Percentiles rank a stretch among this genome's conserved stretches.
These are phyloP conservation scores for Viola odorata DNA, from an alignment of 345 rosid genomes.

Conservation along the genomic window DNA sequence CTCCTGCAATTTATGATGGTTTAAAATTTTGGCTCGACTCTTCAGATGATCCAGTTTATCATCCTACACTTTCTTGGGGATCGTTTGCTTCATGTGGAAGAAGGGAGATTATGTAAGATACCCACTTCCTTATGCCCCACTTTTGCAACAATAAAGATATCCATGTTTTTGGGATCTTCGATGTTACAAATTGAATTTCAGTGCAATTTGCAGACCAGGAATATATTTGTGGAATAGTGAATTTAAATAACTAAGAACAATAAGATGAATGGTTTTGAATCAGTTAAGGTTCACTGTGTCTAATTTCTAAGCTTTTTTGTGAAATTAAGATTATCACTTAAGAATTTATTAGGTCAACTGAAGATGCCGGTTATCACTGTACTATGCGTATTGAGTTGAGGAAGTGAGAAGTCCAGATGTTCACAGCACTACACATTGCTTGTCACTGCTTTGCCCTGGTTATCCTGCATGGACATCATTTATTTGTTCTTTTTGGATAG, in stretches of 20 bases:
- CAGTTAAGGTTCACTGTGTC: too few relatives aligned
- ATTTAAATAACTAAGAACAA: background rate
- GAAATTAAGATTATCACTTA: background rate
- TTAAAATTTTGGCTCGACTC: conserved; percentile 39
- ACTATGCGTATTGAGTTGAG: too few relatives aligned
- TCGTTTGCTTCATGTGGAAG: conserved; percentile 86
- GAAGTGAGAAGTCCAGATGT: too few relatives aligned
- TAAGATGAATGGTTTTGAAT: too few relatives aligned
- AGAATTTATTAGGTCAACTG: conserved; percentile 50
- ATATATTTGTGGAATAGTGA: conserved; percentile 7
- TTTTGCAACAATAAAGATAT: conserved; percentile 50
- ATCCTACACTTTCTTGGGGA: conserved; percentile 72
- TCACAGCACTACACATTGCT: too few relatives aligned
- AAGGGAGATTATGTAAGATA: conserved; percentile 94
- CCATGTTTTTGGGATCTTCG: conserved; percentile 80
- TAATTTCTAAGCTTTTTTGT: too few relatives aligned
- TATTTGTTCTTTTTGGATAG: too few relatives aligned
- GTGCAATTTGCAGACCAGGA: conserved; percentile 3
- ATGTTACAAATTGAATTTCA: conserved; percentile 21
- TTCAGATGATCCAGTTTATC: conserved; percentile 35
- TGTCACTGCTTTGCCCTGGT: too few relatives aligned
- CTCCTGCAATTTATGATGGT: conserved; percentile 32
- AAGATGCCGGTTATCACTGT: background rate
- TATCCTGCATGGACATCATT: too few relatives aligned
- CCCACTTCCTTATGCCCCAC: conserved; percentile 70